phyloP scores from a whole-genome alignment of 371 early-diverging fungal species.

The Blakeslea trispora region DNA sequence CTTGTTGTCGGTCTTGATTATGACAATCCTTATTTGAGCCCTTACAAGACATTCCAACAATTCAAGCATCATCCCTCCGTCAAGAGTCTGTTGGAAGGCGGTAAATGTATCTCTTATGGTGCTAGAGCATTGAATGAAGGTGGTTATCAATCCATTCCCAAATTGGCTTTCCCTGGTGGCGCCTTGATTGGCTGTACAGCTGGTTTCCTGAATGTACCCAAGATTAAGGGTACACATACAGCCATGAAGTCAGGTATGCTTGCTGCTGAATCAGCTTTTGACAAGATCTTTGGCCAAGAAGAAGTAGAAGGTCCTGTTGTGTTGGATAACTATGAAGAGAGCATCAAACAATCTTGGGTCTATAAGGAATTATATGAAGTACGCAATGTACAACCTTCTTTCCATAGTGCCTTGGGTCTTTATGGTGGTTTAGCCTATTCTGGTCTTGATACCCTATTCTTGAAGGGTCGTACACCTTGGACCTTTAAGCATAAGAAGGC shows the following conservation, averaged over 20 bases:
- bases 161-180: constrained; percentile 94
- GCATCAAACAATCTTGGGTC: constrained; percentile 89
- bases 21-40: constrained; percentile 90
- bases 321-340: constrained; percentile 79
- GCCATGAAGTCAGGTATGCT: constrained; percentile 97
- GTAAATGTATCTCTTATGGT: constrained; percentile 92
- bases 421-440: constrained; percentile 88
- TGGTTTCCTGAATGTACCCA: constrained; percentile 96
- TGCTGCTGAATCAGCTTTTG: constrained; percentile 85
- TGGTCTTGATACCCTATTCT: constrained; percentile 86
- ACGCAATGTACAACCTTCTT: constrained; percentile 93
- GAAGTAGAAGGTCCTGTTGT: constrained; percentile 40
- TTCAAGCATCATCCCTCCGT: constrained; percentile 94
- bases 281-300: constrained; percentile 55
- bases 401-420: constrained; percentile 88
- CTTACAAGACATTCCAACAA: constrained; percentile 96
- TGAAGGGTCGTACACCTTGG: constrained; percentile 92
- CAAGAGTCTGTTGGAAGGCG: constrained; percentile 83
- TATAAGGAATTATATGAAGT: constrained; percentile 90
- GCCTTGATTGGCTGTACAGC: constrained; percentile 97
- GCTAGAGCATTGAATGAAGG: constrained; percentile 97
- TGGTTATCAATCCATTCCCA: constrained; percentile 92
- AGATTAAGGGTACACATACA: constrained; percentile 98
- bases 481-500: constrained; percentile 90
- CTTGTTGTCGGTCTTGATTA: constrained; percentile 95